Conservation (phyloP, 1,139 yeast species). For the Maudiozyma humilis region DNA sequence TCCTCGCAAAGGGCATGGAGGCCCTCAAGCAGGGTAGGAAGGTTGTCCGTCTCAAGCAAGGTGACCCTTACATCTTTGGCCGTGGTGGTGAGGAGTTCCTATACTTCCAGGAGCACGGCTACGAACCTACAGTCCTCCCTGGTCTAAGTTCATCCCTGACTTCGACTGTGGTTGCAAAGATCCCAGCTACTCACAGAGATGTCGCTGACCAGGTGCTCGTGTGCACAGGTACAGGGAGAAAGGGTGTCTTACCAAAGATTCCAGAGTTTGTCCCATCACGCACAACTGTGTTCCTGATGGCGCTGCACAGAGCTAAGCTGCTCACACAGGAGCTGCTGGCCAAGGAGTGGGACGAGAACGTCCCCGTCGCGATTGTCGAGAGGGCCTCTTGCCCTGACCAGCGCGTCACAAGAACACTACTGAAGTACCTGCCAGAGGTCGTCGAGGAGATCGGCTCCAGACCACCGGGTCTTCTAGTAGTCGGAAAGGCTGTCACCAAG, state of each 20-base stretch:
- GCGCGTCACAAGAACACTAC: conserved; percentile 66
- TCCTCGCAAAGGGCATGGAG: conserved; percentile 59
- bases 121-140: conserved; percentile 63
- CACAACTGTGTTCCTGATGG: conserved; percentile 86
- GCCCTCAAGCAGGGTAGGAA: conserved; percentile 57
- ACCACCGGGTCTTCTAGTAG: conserved; percentile 86
- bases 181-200: conserved; percentile 89
- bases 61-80: conserved; percentile 95
- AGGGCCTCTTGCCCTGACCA: conserved; percentile 93
- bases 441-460: conserved; percentile 76
- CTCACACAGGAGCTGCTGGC: conserved; percentile 52
- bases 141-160: conserved; percentile 89
- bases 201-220: conserved; percentile 88
- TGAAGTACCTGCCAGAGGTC: conserved; percentile 60
- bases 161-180: conserved; percentile 75
- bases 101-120: conserved; percentile 62
- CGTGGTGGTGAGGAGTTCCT: conserved; percentile 90
- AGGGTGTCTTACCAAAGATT: conserved; percentile 69
- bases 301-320: conserved; percentile 71
- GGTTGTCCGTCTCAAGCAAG: conserved; percentile 89
- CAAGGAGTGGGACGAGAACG: conserved; percentile 57
- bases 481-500: conserved; percentile 74
- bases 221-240: conserved; percentile 91
- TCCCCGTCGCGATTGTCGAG: conserved; percentile 83
- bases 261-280: conserved; percentile 67